Evolutionary conservation across 345 rosid species (phyloP).

Genomic region (Pelargonium nanum): DNA sequence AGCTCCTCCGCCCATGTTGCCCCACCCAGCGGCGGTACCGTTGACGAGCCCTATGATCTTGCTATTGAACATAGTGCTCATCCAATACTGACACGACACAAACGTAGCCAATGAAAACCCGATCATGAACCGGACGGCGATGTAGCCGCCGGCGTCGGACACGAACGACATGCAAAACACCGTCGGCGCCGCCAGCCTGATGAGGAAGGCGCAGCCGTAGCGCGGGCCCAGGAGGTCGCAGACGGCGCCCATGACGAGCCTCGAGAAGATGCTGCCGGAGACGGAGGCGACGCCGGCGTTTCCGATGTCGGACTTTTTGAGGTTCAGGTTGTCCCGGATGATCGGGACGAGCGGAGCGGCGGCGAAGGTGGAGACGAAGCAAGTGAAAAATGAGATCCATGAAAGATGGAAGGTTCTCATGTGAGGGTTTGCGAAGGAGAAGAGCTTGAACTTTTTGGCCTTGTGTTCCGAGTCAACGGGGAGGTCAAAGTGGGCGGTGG

Average conservation of each 20-base stretch:
- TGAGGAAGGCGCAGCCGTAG: slow-evolving; percentile 70
- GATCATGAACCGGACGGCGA: slow-evolving; percentile 75
- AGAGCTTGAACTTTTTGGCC: slow-evolving; percentile 59
- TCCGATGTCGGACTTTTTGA: slow-evolving; percentile 53
- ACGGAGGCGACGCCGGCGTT: slow-evolving; percentile 92
- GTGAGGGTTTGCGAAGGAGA: slow-evolving; percentile 72
- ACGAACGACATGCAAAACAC: slow-evolving; percentile 82
- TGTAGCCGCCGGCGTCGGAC: slow-evolving; percentile 48
- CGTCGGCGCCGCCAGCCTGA: slow-evolving; percentile 75
- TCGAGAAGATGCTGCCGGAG: slow-evolving; percentile 79
- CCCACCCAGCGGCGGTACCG: slow-evolving; percentile 94
- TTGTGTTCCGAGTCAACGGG: slow-evolving; percentile 87
- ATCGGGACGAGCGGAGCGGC: slow-evolving; percentile 88
- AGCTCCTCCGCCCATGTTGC: slow-evolving; percentile 89
- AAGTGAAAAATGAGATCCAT: slow-evolving; percentile 85
- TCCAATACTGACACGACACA: slow-evolving; percentile 92
- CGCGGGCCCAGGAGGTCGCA: slow-evolving; percentile 82
- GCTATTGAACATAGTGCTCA: slow-evolving; percentile 93
- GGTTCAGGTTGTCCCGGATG: slow-evolving; percentile 69
- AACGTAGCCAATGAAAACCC: slow-evolving; percentile 88
- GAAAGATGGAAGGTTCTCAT: slow-evolving; percentile 88
- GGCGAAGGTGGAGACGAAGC: slow-evolving; percentile 81
- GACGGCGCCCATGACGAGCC: slow-evolving; percentile 82
- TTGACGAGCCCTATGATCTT: slow-evolving; percentile 77
- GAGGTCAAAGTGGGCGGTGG: slow-evolving; percentile 46